These are phyloP conservation scores for Sclerotinia sclerotiorum DNA, from an alignment of 2,329 filamentous ascomycete genomes.

Conservation along the genomic window DNA sequence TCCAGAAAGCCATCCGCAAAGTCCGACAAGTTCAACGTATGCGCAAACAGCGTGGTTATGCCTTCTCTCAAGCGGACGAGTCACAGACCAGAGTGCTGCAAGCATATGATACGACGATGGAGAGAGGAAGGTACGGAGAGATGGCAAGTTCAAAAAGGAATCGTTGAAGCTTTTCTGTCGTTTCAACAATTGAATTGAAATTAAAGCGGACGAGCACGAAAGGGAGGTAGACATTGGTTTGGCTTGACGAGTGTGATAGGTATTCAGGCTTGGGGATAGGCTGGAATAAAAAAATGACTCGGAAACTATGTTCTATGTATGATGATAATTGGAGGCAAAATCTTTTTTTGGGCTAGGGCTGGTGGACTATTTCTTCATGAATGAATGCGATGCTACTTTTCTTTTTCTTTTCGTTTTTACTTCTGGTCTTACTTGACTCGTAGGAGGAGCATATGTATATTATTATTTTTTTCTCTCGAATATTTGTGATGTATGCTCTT, in stretches of 20 bases:
- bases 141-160: slow-evolving; percentile 55
- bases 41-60: slow-evolving; percentile 98
- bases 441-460: slow-evolving; percentile 1
- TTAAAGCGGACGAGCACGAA: neutral
- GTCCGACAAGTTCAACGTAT: slow-evolving; percentile 97
- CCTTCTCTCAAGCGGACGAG: slow-evolving; percentile 96
- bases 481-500: neutral
- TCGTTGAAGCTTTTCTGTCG: neutral
- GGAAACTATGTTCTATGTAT: slow-evolving; percentile 19
- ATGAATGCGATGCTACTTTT: slow-evolving; percentile 5
- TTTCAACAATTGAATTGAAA: neutral
- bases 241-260: slow-evolving; percentile 1
- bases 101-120: slow-evolving; percentile 94
- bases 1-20: slow-evolving; percentile 98
- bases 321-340: slow-evolving; percentile 17
- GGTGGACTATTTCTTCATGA: slow-evolving; percentile 7
- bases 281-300: slow-evolving; percentile 3
- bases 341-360: slow-evolving; percentile 17
- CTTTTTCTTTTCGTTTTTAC: neutral
- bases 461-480: neutral
- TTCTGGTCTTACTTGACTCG: neutral
- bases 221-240: slow-evolving; percentile 10
- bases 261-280: slow-evolving; percentile 2
- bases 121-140: slow-evolving; percentile 90
- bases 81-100: slow-evolving; percentile 92